Evolutionary conservation across 1,284 basidiomycete species (phyloP).

Genomic region (Mycosarcoma maydis): DNA sequence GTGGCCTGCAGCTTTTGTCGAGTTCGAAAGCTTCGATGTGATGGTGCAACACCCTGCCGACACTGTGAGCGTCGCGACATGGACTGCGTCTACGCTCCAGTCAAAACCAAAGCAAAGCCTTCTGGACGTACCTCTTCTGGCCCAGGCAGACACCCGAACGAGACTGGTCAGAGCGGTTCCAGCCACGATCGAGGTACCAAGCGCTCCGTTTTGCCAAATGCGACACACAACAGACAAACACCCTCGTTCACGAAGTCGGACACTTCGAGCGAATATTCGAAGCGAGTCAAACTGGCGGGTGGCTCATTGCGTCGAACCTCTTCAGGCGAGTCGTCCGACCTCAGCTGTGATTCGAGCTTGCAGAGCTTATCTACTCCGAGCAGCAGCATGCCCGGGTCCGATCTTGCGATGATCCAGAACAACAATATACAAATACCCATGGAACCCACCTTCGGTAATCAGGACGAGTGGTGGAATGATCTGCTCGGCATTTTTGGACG

Average conservation of each 20-base stretch:
- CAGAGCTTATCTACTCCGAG: slow-evolving; percentile 9
- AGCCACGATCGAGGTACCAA: slow-evolving; percentile 14
- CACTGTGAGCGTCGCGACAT: slow-evolving; percentile 45
- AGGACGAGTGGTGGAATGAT: slow-evolving; percentile 37
- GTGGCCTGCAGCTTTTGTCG: slow-evolving; percentile 48
- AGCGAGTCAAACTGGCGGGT: slow-evolving; percentile 2
- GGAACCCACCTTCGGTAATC: slow-evolving; percentile 19
- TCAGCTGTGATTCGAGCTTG: not conserved
- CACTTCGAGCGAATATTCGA: not conserved
- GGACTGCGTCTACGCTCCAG: slow-evolving; percentile 34
- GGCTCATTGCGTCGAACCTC: not conserved
- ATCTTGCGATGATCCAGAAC: slow-evolving; percentile 51
- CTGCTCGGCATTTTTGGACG: slow-evolving; percentile 23
- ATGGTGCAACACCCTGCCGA: slow-evolving; percentile 41
- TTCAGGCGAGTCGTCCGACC: not conserved
- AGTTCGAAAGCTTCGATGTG: slow-evolving; percentile 44
- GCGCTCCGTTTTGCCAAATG: slow-evolving; percentile 1
- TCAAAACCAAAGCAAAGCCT: slow-evolving; percentile 26
- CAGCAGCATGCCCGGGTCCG: slow-evolving; percentile 42
- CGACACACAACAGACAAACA: not conserved
- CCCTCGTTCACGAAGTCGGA: too few relatives aligned
- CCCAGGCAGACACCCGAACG: not conserved
- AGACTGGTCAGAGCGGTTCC: not conserved
- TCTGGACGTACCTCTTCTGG: slow-evolving; percentile 1
- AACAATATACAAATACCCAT: slow-evolving; percentile 24